Base-by-base conservation (phyloP, 306 rosid genomes). In the Pterocarpus santalinus region DNA sequence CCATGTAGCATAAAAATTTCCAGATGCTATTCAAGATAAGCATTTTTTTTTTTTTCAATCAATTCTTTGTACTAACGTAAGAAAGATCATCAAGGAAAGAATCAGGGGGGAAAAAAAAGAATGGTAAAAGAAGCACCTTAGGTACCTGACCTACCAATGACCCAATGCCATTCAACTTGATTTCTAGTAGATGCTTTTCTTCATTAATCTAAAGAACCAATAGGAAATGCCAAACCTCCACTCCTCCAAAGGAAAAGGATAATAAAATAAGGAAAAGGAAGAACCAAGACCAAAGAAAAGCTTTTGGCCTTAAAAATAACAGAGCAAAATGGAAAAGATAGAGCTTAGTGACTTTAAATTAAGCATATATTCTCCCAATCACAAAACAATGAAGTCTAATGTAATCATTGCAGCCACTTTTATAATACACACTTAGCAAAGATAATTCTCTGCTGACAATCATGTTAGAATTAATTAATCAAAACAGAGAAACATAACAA, bases 311-410 rank as follows among this genome's bases (percentile, higher is more conserved):
- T n/a, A 55, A 55, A 32, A 75, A 35, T 7, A 77, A 49, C 3
- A 46, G 38, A 41, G 49, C 28, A 65, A 62, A 7, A 14, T 57
- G 53, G 8, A 16, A 73, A 56, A 36, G 56, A 62, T 72, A 63
- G 22, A 17, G 52, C 13, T 22, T 22, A 15, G 58, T 72, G 66
- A 63, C 78, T 62, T 71, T 49, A 64, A 39, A 39, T 16, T 80
- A 41, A 63, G 68, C 15, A 72, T 41, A 72, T 52, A 51, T 63
- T 22, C 84, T 49, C 60, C 62, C 58, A 43, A 7, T 36, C 64
- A 28, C 33, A 68, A n/a, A 22, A 30, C 7, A 72, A 16, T 64
- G 51, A 36, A 13, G 13, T 55, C 1, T 1, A 67, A 13, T 39
- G 6, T 4, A 70, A 47, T 79, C 41, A 58, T 61, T 9, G 39